Base-by-base conservation (phyloP, 805 yeast genomes). In the Torulaspora delbrueckii region DNA sequence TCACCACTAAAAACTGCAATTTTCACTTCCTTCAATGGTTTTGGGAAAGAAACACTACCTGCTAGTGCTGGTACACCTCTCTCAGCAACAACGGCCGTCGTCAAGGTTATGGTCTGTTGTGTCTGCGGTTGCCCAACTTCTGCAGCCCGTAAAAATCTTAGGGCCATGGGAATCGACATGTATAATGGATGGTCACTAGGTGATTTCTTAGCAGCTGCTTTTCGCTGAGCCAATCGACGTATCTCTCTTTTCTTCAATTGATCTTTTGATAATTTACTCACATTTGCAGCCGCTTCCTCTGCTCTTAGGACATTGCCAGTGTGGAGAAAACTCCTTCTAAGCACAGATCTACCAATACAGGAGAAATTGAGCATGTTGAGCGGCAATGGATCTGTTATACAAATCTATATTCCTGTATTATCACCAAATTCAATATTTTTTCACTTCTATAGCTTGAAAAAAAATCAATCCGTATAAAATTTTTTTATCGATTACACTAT, bases 81-180 rank as follows among this genome's bases (percentile, higher is more conserved):
- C 48, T 84, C 91, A 16, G 83, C 79, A 8, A 82, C 75, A 25
- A 89, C 72, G 13, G 78, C 70, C 13, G 86, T 75, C 43, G 83
- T 78, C 44, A 86, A 66, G 13, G 85, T 72, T 33, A 91, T 72
- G 19, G 90, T 82, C 18, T 91, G 81, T 55, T 81, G 80, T n/a
- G 75, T 68, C 4, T 75, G 70, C 2, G 91, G 79, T 59, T 85
- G 79, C 4, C 99, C 98, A 4, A 89, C 95, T 65, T 89, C 96
- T 4, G 89, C 79, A 0, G 98, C 96, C 52, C 96, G 75, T 46
- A 91, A 62, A 59, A 81, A 89, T 56, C 85, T 75, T 64, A 88
- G 65, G 1, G 97, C 96, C 25, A 70, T 66, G 5, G 85, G 78
- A 6, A 88, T 73, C 40, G 78, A 81, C 84, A 86, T 79, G 60